A percentile compares a stretch with the other conserved stretches of the same genome.
Conservation (phyloP, 331 rosid species). For the Prunus yedoensis region DNA sequence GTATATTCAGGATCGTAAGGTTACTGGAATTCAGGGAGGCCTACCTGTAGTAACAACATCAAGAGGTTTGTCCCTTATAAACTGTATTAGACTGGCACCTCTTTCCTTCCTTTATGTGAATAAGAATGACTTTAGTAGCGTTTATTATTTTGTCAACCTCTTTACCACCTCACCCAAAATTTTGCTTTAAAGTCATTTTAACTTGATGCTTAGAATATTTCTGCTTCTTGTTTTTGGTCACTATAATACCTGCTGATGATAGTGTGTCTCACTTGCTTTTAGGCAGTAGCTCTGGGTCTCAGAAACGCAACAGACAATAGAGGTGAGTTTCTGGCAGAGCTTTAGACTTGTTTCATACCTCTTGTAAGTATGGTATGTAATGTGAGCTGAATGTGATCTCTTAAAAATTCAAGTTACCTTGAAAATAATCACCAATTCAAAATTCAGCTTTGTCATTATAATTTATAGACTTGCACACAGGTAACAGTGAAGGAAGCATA, state of each 20-base stretch:
- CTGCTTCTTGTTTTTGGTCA: not conserved
- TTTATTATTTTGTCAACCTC: not conserved
- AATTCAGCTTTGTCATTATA: not conserved
- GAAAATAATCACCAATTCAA: not conserved
- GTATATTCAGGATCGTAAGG: conserved; percentile 44
- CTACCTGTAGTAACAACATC: conserved; percentile 25
- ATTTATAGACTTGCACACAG: too few species aligned
- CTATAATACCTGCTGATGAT: not conserved
- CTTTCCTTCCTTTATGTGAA: not conserved
- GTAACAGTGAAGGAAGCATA: not conserved
- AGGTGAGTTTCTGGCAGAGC: not conserved
- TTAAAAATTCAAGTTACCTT: not conserved
- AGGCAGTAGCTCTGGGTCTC: not conserved
- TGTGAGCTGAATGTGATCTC: not conserved
- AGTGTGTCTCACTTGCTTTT: not conserved
- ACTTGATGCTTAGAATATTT: not conserved
- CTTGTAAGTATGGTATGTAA: not conserved
- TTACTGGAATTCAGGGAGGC: conserved; percentile 53
- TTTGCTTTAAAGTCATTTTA: not conserved
- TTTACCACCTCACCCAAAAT: not conserved
- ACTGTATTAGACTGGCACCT: not conserved
- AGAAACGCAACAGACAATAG: not conserved
- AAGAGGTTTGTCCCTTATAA: conserved; percentile 37
- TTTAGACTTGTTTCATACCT: not conserved
- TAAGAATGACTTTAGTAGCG: not conserved